These are phyloP conservation scores for Globisporangium apiculatum DNA, from an alignment of 352 stramenopile genomes.

Conservation along the genomic window DNA sequence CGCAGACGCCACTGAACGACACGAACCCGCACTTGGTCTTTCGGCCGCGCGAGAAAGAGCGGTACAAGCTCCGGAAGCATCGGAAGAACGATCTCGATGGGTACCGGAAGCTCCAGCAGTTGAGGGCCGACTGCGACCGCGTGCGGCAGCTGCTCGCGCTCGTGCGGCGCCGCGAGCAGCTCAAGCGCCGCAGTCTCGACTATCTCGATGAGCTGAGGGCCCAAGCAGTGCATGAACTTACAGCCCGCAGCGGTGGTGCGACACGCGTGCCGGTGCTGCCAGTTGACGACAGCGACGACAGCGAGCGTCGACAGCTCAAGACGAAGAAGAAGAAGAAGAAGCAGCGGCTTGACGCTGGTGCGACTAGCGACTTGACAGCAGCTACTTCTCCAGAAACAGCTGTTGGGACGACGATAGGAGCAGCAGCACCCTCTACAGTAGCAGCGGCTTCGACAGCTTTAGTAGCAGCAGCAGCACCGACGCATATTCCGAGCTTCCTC, in stretches of 20 bases:
- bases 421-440: neutral
- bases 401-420: neutral
- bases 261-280: constrained; percentile 42
- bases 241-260: constrained; percentile 17
- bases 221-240: constrained; percentile 63
- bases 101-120: constrained; percentile 91
- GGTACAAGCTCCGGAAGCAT: constrained; percentile 95
- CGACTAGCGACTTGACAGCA: constrained; percentile 28
- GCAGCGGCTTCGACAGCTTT: neutral
- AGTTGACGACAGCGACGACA: constrained; percentile 46
- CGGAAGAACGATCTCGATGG: constrained; percentile 95
- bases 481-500: constrained; percentile 44
- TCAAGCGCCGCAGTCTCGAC: constrained; percentile 77
- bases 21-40: constrained; percentile 99
- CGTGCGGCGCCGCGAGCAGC: constrained; percentile 79
- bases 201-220: constrained; percentile 68
- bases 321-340: constrained; percentile 57
- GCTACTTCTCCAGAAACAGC: constrained; percentile 1
- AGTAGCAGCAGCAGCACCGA: too few relatives aligned
- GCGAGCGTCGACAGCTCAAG: constrained; percentile 41
- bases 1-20: constrained; percentile 93
- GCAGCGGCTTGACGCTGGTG: constrained; percentile 16
- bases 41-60: constrained; percentile 94
- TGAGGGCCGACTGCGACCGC: constrained; percentile 91
- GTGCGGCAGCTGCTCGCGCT: constrained; percentile 80